Evolutionary conservation across 202 grass and related monocot genomes (phyloP), one percentile per base, ranked within the genome.

Genomic region (Panicum virgatum): DNA sequence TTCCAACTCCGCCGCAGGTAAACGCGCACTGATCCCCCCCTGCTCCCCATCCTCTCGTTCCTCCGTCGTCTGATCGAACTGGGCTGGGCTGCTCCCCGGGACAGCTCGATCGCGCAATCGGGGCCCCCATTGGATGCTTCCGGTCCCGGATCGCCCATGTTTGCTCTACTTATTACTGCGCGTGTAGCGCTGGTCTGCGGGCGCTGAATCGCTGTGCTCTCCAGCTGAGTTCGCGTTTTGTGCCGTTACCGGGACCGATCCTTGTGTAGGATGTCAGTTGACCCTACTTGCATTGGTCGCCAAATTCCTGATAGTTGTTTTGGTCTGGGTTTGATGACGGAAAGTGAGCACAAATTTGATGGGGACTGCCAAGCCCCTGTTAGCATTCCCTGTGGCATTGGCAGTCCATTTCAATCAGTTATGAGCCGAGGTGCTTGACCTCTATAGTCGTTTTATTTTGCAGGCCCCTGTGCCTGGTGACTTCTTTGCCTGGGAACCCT

Each of bases 1-100:
- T 1, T 40, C 83, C 59, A 73, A 60, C 78, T 73, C 83, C 58
- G 30, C 40, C 73, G 15, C 83, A 86, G 87, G 87, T 89, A 84
- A 15, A 57, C 80, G 50, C 29, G 18, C 22, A 13, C 57, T 14
- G 5, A 58, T 14, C 44, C 53, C 2, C 13, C n/a, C 34, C 29
- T 7, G 1, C 15, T 13, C 26, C 11, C 27, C 16, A 12, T 27
- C 27, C 7, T 46, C 22, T 19, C 65, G 12, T 4, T 8, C 48
- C 32, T 64, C 3, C 34, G 12, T 13, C 32, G 19, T 39, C 64
- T 26, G 77, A 61, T 82, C 66, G 57, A 63, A 58, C 38, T 26
- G 77, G 45, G 13, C 38, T 26, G 71, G 36, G 13, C 57, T 77
- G 71, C 77, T 52, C 43, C 1, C 75, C 12, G 54, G 80, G 32